Evolutionary conservation across 768 basidiomycete species (phyloP).

Genomic region (Arthromyces matolae): DNA sequence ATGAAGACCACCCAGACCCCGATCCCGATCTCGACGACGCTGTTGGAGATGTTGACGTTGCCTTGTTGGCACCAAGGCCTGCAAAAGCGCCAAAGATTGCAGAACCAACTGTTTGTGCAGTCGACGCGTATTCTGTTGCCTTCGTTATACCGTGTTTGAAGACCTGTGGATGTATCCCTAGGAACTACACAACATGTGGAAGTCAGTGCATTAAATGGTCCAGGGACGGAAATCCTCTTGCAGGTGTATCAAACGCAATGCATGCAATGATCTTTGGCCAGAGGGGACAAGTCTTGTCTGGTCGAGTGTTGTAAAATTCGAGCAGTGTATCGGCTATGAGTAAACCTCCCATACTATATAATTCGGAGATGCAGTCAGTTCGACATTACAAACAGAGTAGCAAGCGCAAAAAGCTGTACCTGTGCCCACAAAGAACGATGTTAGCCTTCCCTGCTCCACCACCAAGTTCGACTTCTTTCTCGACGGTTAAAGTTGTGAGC

Average conservation of each 20-base stretch:
- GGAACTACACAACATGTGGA: constrained; percentile 51
- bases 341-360: constrained; percentile 84
- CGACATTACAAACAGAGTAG: neutral
- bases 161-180: constrained; percentile 80
- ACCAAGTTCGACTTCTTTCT: constrained; percentile 74
- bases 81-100: constrained; percentile 57
- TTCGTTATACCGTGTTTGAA: constrained; percentile 83
- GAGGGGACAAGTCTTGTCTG: constrained; percentile 60
- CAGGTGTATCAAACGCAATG: constrained; percentile 89
- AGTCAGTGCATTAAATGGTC: constrained; percentile 4
- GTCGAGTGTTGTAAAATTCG: constrained; percentile 65
- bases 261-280: constrained; percentile 90
- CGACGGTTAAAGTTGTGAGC: constrained; percentile 86
- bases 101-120: constrained; percentile 61
- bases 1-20: constrained; percentile 52
- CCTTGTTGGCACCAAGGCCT: constrained; percentile 44
- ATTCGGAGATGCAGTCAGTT: neutral
- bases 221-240: constrained; percentile 31
- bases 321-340: constrained; percentile 81
- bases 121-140: constrained; percentile 63
- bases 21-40: constrained; percentile 25
- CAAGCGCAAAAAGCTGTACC: constrained; percentile 37
- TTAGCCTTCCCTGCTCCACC: constrained; percentile 75
- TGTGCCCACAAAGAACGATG: constrained; percentile 88
- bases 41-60: constrained; percentile 26